Conservation (phyloP, 2,329 filamentous ascomycete genomes). For the Clarireedia paspali region DNA sequence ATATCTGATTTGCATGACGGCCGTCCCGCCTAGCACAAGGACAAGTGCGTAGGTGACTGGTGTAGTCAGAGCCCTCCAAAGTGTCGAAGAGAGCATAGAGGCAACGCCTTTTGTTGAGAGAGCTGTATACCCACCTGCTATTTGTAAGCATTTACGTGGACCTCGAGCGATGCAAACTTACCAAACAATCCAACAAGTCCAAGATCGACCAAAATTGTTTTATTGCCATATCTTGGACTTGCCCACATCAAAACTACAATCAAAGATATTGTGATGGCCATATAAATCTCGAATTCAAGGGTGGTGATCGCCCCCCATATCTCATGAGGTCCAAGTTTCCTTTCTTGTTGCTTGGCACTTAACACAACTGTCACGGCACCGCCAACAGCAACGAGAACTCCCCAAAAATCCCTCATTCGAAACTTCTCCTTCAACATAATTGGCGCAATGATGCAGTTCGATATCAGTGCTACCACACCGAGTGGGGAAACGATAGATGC, state of each 20-base stretch:
- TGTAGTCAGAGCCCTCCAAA: constrained; percentile 83
- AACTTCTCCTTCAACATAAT: constrained; percentile 90
- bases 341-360: constrained; percentile 82
- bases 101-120: constrained; percentile 94
- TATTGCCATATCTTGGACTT: constrained; percentile 76
- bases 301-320: constrained; percentile 84
- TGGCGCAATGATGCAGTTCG: constrained; percentile 94
- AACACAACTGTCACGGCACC: constrained; percentile 90
- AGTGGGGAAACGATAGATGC: constrained; percentile 95
- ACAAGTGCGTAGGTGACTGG: constrained; percentile 87
- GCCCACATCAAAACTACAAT: constrained; percentile 74
- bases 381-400: constrained; percentile 77
- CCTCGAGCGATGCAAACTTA: constrained; percentile 34
- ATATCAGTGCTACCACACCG: constrained; percentile 92
- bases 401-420: constrained; percentile 74
- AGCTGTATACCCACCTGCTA: constrained; percentile 82
- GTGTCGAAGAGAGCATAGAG: constrained; percentile 84
- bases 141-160: constrained; percentile 8
- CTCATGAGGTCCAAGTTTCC: constrained; percentile 81
- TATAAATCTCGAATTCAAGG: constrained; percentile 85
- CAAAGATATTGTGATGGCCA: constrained; percentile 65
- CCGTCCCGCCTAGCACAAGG: constrained; percentile 70
- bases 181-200: constrained; percentile 91
- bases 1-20: constrained; percentile 95
- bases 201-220: constrained; percentile 83